Conservation (phyloP, 129 eudicot species). For the Escallonia rubra region DNA sequence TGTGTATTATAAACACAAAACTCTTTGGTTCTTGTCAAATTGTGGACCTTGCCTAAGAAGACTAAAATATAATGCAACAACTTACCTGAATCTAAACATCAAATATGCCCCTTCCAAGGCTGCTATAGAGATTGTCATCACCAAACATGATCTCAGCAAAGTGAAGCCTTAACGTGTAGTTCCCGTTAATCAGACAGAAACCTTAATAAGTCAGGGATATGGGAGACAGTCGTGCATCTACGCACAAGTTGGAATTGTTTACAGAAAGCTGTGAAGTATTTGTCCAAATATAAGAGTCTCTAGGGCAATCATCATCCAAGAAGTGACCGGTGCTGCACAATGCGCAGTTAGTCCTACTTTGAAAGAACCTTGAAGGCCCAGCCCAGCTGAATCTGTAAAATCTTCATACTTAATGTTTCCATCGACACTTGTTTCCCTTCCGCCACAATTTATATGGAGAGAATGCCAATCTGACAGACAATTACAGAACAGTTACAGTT, state of each 20-base stretch:
- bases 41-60: too few species aligned
- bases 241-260: conserved; percentile 36
- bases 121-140: conserved; percentile 39
- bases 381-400: conserved; percentile 27
- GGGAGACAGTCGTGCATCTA: conserved; percentile 55
- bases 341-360: conserved; percentile 43
- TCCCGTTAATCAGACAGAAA: conserved; percentile 53
- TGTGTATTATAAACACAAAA: too few species aligned
- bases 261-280: conserved; percentile 19
- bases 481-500: neutral
- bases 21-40: too few species aligned
- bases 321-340: conserved; percentile 79
- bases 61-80: neutral
- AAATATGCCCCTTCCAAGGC: conserved; percentile 82
- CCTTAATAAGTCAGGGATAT: conserved; percentile 65
- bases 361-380: conserved; percentile 39
- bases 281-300: conserved; percentile 17
- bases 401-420: conserved; percentile 33
- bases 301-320: conserved; percentile 35
- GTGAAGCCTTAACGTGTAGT: conserved; percentile 67
- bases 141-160: conserved; percentile 73
- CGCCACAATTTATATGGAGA: conserved; percentile 77
- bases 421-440: conserved; percentile 23
- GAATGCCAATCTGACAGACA: conserved; percentile 34
- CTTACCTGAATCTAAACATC: conserved; percentile 75